Evolutionary conservation across 148 eudicot genomes (phyloP), one percentile per base, ranked within the genome.

Genomic region (Agrostemma githago): DNA sequence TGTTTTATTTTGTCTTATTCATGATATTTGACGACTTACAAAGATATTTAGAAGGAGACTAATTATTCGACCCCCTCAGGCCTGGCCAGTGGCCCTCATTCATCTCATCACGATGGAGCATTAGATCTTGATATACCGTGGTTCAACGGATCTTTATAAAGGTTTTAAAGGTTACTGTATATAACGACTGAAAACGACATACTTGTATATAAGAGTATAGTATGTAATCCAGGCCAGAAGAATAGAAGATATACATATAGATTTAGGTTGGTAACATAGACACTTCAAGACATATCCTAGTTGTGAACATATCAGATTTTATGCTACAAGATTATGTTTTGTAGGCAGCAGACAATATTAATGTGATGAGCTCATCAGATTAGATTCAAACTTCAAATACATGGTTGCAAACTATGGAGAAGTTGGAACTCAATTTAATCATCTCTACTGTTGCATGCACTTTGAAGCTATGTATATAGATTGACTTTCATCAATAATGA

Each of bases 291-390:
- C 66, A 62, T 62, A 70, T 56, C 59, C 12, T 12, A 48, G 15
- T 62, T 38, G 64, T 71, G 57, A 57, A 71, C 75, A 71, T 20
- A 64, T 71, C 64, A 77, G 67, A 72, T 43, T 64, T 66, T 62
- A 66, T 72, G 66, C 58, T n/a, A 72, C 14, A 62, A 72, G 43
- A 72, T 40, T 67, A 67, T 51, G 46, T 66, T 66, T 66, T 42
- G 3, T 44, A 64, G 2, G 0, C 7, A 21, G 5, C 19, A 57
- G 61, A 57, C 61, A 26, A 26, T 26, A 26, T 26, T 48, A 61
- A 26, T 62, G 65, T 20, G 66, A 60, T 20, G 66, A 60, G 26
- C 21, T 60, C 34, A 60, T 60, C 34, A 60, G 63, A n/a, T 65
- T 39, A 41, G 46, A 37, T 40, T 43, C 12, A 17, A n/a, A 67